Conservation (phyloP, 2,329 filamentous ascomycete genomes). For the Colletotrichum noveboracense region DNA sequence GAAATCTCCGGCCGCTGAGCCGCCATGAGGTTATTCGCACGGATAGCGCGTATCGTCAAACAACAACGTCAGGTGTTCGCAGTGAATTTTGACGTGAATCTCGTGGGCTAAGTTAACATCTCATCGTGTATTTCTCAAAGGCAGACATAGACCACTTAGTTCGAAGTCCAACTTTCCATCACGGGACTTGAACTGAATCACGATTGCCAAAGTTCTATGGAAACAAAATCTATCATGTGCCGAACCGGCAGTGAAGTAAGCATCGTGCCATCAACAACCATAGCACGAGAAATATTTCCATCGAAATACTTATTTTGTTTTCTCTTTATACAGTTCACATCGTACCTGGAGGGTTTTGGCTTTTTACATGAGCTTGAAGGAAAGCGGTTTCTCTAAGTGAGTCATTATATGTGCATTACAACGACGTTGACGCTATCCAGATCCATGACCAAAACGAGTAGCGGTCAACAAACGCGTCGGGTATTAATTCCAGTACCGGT, state of each 20-base stretch:
- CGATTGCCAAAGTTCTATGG: neutral
- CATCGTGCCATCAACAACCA: neutral
- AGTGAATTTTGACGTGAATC: neutral
- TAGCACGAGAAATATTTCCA: neutral
- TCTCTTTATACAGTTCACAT: neutral
- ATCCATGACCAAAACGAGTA: neutral
- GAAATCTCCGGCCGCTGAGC: neutral
- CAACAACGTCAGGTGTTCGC: neutral
- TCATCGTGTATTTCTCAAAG: neutral
- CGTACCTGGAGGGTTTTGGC: fast-evolving
- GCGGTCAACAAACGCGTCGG: neutral
- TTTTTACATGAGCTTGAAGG: neutral
- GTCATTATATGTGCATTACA: neutral
- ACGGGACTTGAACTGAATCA: neutral
- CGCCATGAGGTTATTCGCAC: neutral
- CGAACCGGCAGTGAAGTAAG: neutral
- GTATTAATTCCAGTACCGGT: neutral
- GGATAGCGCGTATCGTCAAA: neutral
- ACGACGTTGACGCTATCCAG: neutral
- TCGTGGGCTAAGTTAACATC: neutral
- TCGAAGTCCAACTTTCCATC: fast-evolving
- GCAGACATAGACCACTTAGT: fast-evolving
- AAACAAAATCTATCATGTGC: neutral
- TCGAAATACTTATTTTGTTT: fast-evolving
- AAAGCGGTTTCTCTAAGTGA: neutral